Conservation (phyloP, 2,329 filamentous ascomycete genomes). For the Fusarium stilboides region DNA sequence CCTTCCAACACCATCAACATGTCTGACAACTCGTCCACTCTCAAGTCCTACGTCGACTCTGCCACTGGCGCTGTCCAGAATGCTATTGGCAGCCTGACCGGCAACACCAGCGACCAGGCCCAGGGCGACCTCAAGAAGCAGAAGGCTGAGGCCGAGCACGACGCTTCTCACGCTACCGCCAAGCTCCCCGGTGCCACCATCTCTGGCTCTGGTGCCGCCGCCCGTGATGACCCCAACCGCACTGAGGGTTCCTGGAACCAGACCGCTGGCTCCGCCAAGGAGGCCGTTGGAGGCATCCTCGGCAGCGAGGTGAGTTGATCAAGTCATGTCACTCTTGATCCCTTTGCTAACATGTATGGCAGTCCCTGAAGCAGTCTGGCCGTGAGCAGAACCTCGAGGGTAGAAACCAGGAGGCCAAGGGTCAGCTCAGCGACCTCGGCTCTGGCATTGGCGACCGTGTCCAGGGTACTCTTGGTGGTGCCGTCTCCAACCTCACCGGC, state of each 20-base stretch:
- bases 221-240: slow-evolving; percentile 81
- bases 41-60: slow-evolving; percentile 83
- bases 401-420: slow-evolving; percentile 85
- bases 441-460: slow-evolving; percentile 79
- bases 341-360: slow-evolving; percentile 19
- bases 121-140: slow-evolving; percentile 76
- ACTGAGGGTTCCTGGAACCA: slow-evolving; percentile 85
- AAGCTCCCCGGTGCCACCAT: slow-evolving; percentile 82
- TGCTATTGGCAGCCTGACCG: slow-evolving; percentile 79
- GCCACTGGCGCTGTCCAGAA: slow-evolving; percentile 82
- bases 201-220: slow-evolving; percentile 77
- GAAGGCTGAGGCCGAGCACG: slow-evolving; percentile 76
- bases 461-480: slow-evolving; percentile 78
- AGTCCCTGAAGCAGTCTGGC: slow-evolving; percentile 80
- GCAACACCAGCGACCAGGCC: slow-evolving; percentile 76
- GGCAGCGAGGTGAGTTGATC: slow-evolving; percentile 74
- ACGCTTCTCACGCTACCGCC: slow-evolving; percentile 80
- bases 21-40: slow-evolving; percentile 73
- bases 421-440: slow-evolving; percentile 80
- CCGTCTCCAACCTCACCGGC: slow-evolving; percentile 80
- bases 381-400: slow-evolving; percentile 84
- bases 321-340: neutral
- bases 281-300: slow-evolving; percentile 80
- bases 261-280: slow-evolving; percentile 88
- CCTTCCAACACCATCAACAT: slow-evolving; percentile 39